Percentiles rank a stretch among this genome's conserved stretches.
These are phyloP conservation scores for Paraphaeosphaeria sporulosa DNA, from an alignment of 2,329 filamentous ascomycete genomes.

Conservation along the genomic window DNA sequence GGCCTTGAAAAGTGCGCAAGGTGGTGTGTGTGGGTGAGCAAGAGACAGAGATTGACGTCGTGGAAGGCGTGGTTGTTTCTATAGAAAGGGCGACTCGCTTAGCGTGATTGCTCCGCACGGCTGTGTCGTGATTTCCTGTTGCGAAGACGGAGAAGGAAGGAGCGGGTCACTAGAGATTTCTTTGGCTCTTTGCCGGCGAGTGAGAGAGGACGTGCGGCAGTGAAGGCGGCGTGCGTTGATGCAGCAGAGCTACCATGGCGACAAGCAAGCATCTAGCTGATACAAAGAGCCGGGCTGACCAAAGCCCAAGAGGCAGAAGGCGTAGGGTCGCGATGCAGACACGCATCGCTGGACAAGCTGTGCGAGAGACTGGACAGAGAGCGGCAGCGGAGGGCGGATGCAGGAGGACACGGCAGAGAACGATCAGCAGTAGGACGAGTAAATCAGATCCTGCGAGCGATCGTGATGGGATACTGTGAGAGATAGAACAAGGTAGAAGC, in stretches of 20 bases:
- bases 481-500: not conserved
- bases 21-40: not conserved
- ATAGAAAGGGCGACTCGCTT: slow-evolving; percentile 5
- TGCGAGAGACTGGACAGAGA: not conserved
- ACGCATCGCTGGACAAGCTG: not conserved
- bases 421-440: too few relatives aligned
- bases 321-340: not conserved
- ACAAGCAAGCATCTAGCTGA: not conserved
- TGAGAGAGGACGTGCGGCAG: not conserved
- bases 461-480: not conserved
- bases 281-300: not conserved
- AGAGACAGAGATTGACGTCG: not conserved
- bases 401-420: too few relatives aligned
- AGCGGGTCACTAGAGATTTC: slow-evolving; percentile 5
- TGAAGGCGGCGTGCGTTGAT: not conserved
- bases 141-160: slow-evolving; percentile 1
- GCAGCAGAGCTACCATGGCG: not conserved
- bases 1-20: slow-evolving; percentile 6
- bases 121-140: not conserved
- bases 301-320: not conserved
- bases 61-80: slow-evolving; percentile 3
- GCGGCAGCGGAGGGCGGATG: not conserved
- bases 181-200: not conserved
- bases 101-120: not conserved
- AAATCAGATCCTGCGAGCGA: too few relatives aligned